phyloP scores from a whole-genome alignment of 495 filamentous ascomycete species.

The Lasiosphaeria hispida region DNA sequence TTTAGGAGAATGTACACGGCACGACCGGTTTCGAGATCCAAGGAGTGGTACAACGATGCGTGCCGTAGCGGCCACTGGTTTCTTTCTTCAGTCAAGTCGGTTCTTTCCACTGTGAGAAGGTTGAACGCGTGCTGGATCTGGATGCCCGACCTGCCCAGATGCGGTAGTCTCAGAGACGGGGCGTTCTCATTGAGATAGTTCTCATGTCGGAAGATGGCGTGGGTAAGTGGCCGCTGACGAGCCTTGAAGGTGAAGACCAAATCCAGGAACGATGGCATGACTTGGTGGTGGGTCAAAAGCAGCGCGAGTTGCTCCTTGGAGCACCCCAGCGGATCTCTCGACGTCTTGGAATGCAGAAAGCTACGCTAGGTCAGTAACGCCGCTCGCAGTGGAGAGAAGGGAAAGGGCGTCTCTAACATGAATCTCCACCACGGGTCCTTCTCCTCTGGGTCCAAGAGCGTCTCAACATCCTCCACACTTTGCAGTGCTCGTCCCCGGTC shows the following conservation, averaged over 20 bases:
- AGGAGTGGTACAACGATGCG: slow-evolving; percentile 40
- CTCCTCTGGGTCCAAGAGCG: background rate
- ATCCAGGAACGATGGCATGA: slow-evolving; percentile 43
- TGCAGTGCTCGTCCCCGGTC: background rate
- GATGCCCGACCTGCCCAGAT: slow-evolving; percentile 41
- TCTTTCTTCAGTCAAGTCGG: slow-evolving; percentile 22
- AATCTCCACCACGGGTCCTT: slow-evolving; percentile 13
- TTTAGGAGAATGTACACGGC: slow-evolving; percentile 43
- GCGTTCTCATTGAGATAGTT: slow-evolving; percentile 34
- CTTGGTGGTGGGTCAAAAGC: slow-evolving; percentile 43
- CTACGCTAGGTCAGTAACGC: slow-evolving; percentile 13
- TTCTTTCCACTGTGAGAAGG: slow-evolving; percentile 42
- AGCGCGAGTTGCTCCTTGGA: slow-evolving; percentile 36
- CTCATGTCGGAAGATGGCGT: slow-evolving; percentile 33
- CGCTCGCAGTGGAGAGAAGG: no score
- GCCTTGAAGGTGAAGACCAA: slow-evolving; percentile 39
- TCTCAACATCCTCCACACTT: slow-evolving; percentile 6
- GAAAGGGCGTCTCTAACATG: slow-evolving; percentile 1
- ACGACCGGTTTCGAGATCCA: slow-evolving; percentile 40
- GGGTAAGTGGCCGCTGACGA: slow-evolving; percentile 12
- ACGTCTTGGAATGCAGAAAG: slow-evolving; percentile 34
- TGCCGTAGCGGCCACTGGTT: slow-evolving; percentile 46
- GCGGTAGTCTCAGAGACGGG: slow-evolving; percentile 31
- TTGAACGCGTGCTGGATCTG: slow-evolving; percentile 44
- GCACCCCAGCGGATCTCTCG: slow-evolving; percentile 26